Evolutionary conservation across 177 flowering plant genomes (phyloP).

Genomic region (Telopea speciosissima): DNA sequence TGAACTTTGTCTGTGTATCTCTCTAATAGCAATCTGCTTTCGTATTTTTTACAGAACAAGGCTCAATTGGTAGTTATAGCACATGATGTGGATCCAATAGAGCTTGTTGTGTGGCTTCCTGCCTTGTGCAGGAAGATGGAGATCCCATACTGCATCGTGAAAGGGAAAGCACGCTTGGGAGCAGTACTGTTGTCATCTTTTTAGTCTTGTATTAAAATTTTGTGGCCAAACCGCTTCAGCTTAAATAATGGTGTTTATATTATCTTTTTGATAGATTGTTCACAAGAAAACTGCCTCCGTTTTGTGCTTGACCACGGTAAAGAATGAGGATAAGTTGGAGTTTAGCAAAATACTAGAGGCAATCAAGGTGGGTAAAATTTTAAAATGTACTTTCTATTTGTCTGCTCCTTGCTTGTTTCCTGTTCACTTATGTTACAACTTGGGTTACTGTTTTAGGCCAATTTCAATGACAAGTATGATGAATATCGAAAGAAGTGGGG

Average conservation of each 20-base stretch:
- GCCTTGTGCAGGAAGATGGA: constrained; percentile 60
- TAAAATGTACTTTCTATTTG: neutral
- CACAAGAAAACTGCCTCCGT: constrained; percentile 48
- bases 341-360: constrained; percentile 68
- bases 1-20: neutral
- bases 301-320: constrained; percentile 60
- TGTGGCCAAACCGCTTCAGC: neutral
- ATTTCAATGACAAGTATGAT: constrained; percentile 60
- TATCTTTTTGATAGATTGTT: constrained; percentile 13
- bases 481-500: constrained; percentile 65
- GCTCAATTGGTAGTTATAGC: constrained; percentile 41
- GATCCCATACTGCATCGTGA: constrained; percentile 61
- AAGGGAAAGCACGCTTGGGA: constrained; percentile 46
- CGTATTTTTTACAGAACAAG: constrained; percentile 17
- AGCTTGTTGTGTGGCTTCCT: constrained; percentile 27
- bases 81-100: constrained; percentile 56
- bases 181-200: constrained; percentile 8
- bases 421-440: neutral
- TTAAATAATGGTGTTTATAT: neutral
- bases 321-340: constrained; percentile 73
- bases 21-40: neutral
- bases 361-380: constrained; percentile 40
- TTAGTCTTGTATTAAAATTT: neutral
- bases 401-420: neutral
- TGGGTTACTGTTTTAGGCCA: constrained; percentile 31